Conservation (phyloP, 1,139 yeast species). For the Blastobotrys ciferrii region DNA sequence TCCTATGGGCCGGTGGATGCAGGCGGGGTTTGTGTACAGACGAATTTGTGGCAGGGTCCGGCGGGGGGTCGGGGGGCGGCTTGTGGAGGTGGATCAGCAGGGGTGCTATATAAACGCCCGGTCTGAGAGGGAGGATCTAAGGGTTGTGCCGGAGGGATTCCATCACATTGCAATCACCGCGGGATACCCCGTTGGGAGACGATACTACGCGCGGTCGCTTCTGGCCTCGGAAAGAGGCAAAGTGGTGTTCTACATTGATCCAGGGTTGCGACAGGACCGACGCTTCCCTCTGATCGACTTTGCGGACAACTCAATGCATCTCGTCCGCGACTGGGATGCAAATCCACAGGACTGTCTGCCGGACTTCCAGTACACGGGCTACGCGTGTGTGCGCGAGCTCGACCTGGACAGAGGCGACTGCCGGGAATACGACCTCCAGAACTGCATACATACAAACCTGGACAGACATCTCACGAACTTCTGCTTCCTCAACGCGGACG, state of each 20-base stretch:
- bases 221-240: constrained; percentile 1
- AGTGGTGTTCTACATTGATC: not conserved
- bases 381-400: not conserved
- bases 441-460: not conserved
- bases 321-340: not conserved
- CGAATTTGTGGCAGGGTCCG: not conserved
- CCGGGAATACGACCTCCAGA: not conserved
- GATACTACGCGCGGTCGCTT: not conserved
- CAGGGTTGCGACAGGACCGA: not conserved
- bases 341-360: constrained; percentile 5
- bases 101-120: not conserved
- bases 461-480: constrained; percentile 1
- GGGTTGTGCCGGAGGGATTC: not conserved
- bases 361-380: not conserved
- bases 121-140: not conserved
- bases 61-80: not conserved
- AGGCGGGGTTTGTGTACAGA: not conserved
- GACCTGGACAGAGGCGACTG: not conserved
- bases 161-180: constrained; percentile 1
- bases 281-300: not conserved
- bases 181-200: constrained; percentile 1
- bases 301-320: not conserved
- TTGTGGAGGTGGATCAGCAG: not conserved
- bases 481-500: not conserved
- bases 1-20: not conserved